These are phyloP conservation scores for Sarcocystis neurona DNA, from an alignment of 169 alveolate species.

Conservation along the genomic window DNA sequence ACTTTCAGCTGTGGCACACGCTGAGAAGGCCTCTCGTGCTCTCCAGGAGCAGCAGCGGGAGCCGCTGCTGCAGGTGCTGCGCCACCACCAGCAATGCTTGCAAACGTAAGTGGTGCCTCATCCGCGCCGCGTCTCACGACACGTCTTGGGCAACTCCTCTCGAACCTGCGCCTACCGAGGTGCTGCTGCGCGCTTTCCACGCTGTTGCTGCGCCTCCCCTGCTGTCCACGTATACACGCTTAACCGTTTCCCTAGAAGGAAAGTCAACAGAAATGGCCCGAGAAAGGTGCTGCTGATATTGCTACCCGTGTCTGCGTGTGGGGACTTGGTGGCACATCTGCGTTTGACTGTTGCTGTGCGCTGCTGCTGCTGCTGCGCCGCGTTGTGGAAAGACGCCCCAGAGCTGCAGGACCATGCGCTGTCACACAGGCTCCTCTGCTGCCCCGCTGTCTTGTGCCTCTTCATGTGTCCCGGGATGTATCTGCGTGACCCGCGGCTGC, in stretches of 20 bases:
- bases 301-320: too few relatives aligned
- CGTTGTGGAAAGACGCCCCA: not conserved
- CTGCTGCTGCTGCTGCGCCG: not conserved
- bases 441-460: too few relatives aligned
- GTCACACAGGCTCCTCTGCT: not conserved
- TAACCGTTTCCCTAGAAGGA: not conserved
- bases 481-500: too few relatives aligned
- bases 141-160: not conserved
- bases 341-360: not conserved
- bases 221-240: not conserved
- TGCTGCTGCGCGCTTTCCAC: not conserved
- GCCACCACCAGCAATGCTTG: conserved; percentile 61
- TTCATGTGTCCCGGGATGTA: too few relatives aligned
- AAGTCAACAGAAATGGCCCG: not conserved
- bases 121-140: not conserved
- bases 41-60: conserved; percentile 38
- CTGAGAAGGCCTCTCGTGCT: not conserved
- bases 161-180: not conserved
- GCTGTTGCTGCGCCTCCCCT: not conserved
- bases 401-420: not conserved
- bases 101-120: conserved; percentile 36
- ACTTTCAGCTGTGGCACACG: not conserved
- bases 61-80: conserved; percentile 47
- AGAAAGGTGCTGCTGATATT: not conserved
- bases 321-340: too few relatives aligned